These are phyloP conservation scores for Penicillium sp. DNA, from an alignment of 2,329 filamentous ascomycete genomes.

Conservation along the genomic window DNA sequence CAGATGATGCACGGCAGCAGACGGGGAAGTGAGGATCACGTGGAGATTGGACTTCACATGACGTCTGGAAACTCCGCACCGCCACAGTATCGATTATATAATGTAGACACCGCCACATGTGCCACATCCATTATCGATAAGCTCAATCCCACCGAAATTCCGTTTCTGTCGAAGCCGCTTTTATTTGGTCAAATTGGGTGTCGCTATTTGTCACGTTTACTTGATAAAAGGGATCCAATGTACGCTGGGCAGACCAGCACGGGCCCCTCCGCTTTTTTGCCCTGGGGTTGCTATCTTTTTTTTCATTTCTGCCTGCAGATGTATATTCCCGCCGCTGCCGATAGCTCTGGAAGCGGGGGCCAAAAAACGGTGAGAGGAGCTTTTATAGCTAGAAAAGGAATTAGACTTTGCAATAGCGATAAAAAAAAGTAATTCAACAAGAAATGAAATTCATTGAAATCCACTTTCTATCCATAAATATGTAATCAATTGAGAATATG, in stretches of 20 bases:
- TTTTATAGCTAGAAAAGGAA: not conserved
- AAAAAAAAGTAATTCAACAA: not conserved
- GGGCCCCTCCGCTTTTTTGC: constrained; percentile 11
- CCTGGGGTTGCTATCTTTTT: not conserved
- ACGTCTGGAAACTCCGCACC: not conserved
- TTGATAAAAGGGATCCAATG: constrained; percentile 24
- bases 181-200: constrained; percentile 18
- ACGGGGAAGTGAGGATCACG: constrained; percentile 4
- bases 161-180: constrained; percentile 10
- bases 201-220: constrained; percentile 27
- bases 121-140: not conserved
- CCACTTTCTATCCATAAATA: not conserved
- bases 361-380: not conserved
- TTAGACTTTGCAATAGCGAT: not conserved
- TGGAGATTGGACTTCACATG: constrained; percentile 3
- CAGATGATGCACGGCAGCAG: constrained; percentile 11
- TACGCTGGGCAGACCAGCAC: constrained; percentile 25
- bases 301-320: constrained; percentile 10
- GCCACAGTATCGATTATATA: not conserved
- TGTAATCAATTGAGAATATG: not conserved
- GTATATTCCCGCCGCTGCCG: constrained; percentile 11
- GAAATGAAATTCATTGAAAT: not conserved
- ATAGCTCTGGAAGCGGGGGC: constrained; percentile 1
- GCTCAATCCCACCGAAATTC: constrained; percentile 21
- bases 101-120: not conserved